Conservation (phyloP, 345 rosid species). For the Alliaria petiolata region DNA sequence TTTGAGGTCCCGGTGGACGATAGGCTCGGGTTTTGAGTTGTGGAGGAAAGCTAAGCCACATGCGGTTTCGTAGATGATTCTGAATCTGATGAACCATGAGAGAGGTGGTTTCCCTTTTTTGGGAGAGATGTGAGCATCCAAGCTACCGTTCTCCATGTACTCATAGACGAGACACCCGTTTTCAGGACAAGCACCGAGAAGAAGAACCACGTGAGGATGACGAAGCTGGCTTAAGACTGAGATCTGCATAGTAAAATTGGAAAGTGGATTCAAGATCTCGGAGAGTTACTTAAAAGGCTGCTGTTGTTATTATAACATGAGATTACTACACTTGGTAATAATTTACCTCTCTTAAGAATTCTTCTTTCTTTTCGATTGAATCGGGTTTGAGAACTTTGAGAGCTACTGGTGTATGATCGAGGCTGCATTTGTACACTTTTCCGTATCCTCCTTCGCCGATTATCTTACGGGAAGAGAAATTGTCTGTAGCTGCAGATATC, state of each 20-base stretch:
- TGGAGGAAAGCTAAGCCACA: constrained; percentile 85
- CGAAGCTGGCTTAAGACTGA: constrained; percentile 78
- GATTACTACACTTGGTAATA: not conserved
- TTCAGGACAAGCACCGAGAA: constrained; percentile 91
- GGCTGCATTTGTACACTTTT: constrained; percentile 76
- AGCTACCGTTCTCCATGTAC: constrained; percentile 79
- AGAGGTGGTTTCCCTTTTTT: constrained; percentile 61
- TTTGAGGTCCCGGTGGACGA: constrained; percentile 84
- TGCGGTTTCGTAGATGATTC: constrained; percentile 70
- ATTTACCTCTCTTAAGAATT: constrained; percentile 81
- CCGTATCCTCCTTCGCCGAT: constrained; percentile 95
- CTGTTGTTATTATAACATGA: not conserved
- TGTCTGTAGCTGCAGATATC: constrained; percentile 58
- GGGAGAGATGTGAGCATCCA: constrained; percentile 56
- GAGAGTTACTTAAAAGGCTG: not conserved
- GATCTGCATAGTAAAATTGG: too few species aligned
- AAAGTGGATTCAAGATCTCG: not conserved
- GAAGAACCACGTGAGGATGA: constrained; percentile 75
- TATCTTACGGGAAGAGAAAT: constrained; percentile 53
- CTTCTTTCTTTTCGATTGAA: constrained; percentile 58
- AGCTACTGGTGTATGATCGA: constrained; percentile 82
- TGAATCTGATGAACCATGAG: constrained; percentile 79
- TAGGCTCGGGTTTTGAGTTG: constrained; percentile 86
- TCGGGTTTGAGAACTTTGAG: constrained; percentile 64
- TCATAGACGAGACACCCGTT: constrained; percentile 77